phyloP scores from a whole-genome alignment of 176 grass and related monocot genomes.

The Pontederia crassipes region DNA sequence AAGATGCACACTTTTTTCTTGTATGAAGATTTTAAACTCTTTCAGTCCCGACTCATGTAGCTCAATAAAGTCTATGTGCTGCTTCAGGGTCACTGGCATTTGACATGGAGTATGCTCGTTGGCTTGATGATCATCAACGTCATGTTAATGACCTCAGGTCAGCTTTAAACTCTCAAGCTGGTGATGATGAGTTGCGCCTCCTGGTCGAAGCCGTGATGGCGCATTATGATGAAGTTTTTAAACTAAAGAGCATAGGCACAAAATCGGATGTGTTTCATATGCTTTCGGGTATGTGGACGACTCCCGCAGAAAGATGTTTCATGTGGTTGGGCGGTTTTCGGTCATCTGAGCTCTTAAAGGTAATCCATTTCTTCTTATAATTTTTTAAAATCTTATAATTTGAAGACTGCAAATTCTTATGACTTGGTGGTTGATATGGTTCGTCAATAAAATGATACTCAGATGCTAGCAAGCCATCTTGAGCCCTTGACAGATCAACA shows the following conservation, averaged over 20 bases:
- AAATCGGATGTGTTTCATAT: conserved; percentile 77
- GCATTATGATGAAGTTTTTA: conserved; percentile 72
- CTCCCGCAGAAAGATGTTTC: conserved; percentile 83
- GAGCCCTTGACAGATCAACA: conserved; percentile 73
- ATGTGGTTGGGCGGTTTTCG: conserved; percentile 95
- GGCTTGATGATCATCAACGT: conserved; percentile 83
- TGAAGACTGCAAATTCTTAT: neutral
- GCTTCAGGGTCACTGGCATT: conserved; percentile 44
- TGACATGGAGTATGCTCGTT: conserved; percentile 73
- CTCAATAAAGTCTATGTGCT: neutral
- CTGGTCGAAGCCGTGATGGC: conserved; percentile 52
- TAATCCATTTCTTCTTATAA: neutral
- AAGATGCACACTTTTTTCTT: neutral
- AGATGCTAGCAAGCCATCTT: conserved; percentile 52
- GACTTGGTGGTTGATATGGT: neutral
- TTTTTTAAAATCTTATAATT: no score
- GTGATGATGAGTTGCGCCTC: conserved; percentile 48
- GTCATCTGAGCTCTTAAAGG: conserved; percentile 76
- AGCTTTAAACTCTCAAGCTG: conserved; percentile 37
- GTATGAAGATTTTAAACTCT: neutral
- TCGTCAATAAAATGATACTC: neutral
- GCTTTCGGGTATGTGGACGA: conserved; percentile 85
- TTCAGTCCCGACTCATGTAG: no score
- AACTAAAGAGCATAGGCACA: conserved; percentile 48
- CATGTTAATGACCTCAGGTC: conserved; percentile 62